A percentile compares a stretch with the other conserved stretches of the same genome.
phyloP scores from a whole-genome alignment of 352 stramenopile species.

The Phytophthora uliginosa region DNA sequence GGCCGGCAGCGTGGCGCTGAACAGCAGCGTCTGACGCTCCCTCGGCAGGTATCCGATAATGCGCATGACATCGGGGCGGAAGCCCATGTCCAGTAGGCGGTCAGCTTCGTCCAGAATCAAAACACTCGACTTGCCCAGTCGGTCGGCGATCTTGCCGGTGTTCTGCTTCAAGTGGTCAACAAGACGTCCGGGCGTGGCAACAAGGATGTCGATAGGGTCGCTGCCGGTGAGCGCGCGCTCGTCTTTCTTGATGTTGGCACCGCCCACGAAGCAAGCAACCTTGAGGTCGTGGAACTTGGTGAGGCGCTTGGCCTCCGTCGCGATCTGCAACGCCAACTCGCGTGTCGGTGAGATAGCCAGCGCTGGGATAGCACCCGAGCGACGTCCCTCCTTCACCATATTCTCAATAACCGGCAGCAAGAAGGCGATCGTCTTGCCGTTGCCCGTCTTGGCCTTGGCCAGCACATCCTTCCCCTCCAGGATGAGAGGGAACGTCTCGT shows the following conservation, averaged over 20 bases:
- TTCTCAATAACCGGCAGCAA: slow-evolving; percentile 84
- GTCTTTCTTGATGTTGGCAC: slow-evolving; percentile 91
- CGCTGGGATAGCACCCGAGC: slow-evolving; percentile 86
- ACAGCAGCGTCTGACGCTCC: slow-evolving; percentile 96
- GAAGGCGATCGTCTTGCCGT: slow-evolving; percentile 93
- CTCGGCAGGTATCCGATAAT: slow-evolving; percentile 81
- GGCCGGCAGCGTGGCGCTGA: slow-evolving; percentile 95
- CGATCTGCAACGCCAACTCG: slow-evolving; percentile 97
- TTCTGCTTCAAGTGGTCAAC: slow-evolving; percentile 96
- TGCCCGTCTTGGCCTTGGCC: slow-evolving; percentile 92
- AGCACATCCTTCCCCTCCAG: slow-evolving; percentile 91
- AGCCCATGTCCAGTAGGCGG: slow-evolving; percentile 97
- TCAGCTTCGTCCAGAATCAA: slow-evolving; percentile 97
- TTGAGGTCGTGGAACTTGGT: slow-evolving; percentile 86
- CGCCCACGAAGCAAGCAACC: slow-evolving; percentile 84
- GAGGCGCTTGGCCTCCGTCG: slow-evolving; percentile 89
- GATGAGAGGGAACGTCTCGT: slow-evolving; percentile 82
- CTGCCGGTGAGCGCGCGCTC: slow-evolving; percentile 42
- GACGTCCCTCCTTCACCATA: slow-evolving; percentile 70
- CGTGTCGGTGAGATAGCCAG: slow-evolving; percentile 97
- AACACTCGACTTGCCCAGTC: slow-evolving; percentile 57
- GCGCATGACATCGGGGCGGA: slow-evolving; percentile 92
- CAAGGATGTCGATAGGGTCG: slow-evolving; percentile 91
- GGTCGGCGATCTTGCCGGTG: slow-evolving; percentile 84
- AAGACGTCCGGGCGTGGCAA: slow-evolving; percentile 97